These are phyloP conservation scores for Talaromyces sp. DNA, from an alignment of 2,329 filamentous ascomycete genomes.

Conservation along the genomic window DNA sequence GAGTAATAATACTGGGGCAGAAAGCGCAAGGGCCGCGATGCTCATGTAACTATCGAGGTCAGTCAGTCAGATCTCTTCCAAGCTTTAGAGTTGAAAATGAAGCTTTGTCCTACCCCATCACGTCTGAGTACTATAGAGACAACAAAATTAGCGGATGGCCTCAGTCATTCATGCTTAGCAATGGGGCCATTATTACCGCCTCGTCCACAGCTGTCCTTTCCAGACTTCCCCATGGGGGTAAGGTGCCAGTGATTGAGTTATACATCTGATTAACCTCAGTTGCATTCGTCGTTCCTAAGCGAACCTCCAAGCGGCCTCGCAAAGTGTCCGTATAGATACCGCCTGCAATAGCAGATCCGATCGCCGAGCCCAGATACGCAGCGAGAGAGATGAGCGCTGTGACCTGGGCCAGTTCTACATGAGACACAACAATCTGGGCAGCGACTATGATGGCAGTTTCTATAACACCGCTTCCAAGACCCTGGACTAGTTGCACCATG, in stretches of 20 bases:
- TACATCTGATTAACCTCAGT: slow-evolving; percentile 34
- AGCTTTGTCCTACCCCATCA: neutral
- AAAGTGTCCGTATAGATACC: slow-evolving; percentile 48
- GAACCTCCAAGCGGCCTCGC: slow-evolving; percentile 28
- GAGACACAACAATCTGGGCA: slow-evolving; percentile 42
- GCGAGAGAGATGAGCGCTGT: slow-evolving; percentile 43
- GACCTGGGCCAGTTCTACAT: slow-evolving; percentile 44
- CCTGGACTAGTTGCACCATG: slow-evolving; percentile 45
- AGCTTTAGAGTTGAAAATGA: neutral
- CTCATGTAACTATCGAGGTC: neutral
- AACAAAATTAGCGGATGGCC: neutral
- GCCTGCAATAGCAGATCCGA: slow-evolving; percentile 40
- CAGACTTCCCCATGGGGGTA: slow-evolving; percentile 37
- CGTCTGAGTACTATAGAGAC: slow-evolving; percentile 1
- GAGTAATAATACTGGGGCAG: neutral
- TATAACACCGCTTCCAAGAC: slow-evolving; percentile 44
- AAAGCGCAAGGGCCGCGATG: neutral
- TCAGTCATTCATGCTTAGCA: neutral
- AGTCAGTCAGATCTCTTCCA: neutral
- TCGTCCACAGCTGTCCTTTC: slow-evolving; percentile 39
- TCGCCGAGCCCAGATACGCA: slow-evolving; percentile 33
- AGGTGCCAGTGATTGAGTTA: slow-evolving; percentile 41
- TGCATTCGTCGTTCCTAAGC: slow-evolving; percentile 30
- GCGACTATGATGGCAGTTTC: slow-evolving; percentile 40
- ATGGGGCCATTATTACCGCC: slow-evolving; percentile 20